Conservation (phyloP, 2,329 filamentous ascomycete species). For the Fusarium drepaniforme region DNA sequence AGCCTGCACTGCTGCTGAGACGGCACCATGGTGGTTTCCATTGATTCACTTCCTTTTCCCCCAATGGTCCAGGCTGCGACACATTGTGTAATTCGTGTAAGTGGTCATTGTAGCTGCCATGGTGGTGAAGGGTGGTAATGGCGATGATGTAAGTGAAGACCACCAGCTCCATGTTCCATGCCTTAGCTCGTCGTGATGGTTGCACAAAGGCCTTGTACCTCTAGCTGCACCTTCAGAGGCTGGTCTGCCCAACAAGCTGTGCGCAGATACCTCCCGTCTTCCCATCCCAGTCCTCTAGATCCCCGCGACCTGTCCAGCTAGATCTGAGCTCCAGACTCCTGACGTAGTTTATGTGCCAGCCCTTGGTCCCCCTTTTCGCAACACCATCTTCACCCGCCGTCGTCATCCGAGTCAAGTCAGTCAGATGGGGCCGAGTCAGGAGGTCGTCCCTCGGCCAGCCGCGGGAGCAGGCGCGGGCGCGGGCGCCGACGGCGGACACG, state of each 20-base stretch:
- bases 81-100: slow-evolving; percentile 25
- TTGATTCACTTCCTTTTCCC: slow-evolving; percentile 18
- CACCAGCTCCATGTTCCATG: slow-evolving; percentile 33
- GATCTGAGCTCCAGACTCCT: slow-evolving; percentile 40
- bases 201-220: slow-evolving; percentile 33
- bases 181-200: slow-evolving; percentile 35
- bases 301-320: slow-evolving; percentile 20
- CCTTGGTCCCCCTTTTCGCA: slow-evolving; percentile 25
- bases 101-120: slow-evolving; percentile 29
- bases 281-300: slow-evolving; percentile 29
- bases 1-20: background rate
- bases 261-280: slow-evolving; percentile 24
- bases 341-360: slow-evolving; percentile 25
- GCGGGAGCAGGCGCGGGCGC: slow-evolving; percentile 15
- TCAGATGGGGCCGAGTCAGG: slow-evolving; percentile 46
- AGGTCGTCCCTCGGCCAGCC: slow-evolving; percentile 39
- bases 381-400: slow-evolving; percentile 34
- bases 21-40: background rate
- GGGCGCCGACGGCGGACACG: slow-evolving; percentile 6
- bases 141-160: slow-evolving; percentile 40
- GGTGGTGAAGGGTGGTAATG: slow-evolving; percentile 14
- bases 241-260: slow-evolving; percentile 10
- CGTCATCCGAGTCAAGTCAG: slow-evolving; percentile 47
- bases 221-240: slow-evolving; percentile 1
- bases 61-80: slow-evolving; percentile 10